A percentile compares a stretch with the other conserved stretches of the same genome.
phyloP scores from a whole-genome alignment of 139 green algal genomes.

The Zygnema circumcarinatum region DNA sequence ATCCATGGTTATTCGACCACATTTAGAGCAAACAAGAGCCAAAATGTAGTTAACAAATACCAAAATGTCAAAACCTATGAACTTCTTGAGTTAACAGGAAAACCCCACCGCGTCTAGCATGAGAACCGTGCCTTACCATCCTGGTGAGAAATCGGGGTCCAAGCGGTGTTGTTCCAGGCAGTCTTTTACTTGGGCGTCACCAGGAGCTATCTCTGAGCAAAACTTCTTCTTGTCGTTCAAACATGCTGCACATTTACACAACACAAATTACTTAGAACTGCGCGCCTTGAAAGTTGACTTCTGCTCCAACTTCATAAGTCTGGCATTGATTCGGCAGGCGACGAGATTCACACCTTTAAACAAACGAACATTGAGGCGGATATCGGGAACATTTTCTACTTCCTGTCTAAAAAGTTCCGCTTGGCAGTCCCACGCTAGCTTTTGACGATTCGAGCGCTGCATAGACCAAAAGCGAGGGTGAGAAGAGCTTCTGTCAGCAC shows the following conservation, averaged over 20 bases:
- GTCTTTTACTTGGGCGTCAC: conserved; percentile 71
- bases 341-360: neutral
- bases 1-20: too few species aligned
- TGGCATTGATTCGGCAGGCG: neutral
- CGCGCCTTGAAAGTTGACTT: neutral
- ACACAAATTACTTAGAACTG: too few species aligned
- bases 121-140: too few species aligned
- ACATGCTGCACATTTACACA: conserved; percentile 64
- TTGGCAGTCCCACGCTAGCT: conserved; percentile 73
- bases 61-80: neutral
- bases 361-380: conserved; percentile 70
- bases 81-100: too few species aligned
- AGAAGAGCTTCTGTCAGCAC: neutral
- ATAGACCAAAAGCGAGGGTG: conserved; percentile 5
- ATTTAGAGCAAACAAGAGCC: too few species aligned
- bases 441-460: conserved; percentile 64
- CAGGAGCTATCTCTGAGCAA: conserved; percentile 68
- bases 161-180: conserved; percentile 63
- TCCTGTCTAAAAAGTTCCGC: conserved; percentile 82
- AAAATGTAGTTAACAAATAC: too few species aligned
- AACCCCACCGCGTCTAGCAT: too few species aligned
- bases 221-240: conserved; percentile 74
- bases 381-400: conserved; percentile 80
- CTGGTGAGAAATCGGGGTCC: conserved; percentile 38
- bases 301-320: neutral